phyloP scores from a whole-genome alignment of 345 rosid genomes.

The Bruguiera sexangula region DNA sequence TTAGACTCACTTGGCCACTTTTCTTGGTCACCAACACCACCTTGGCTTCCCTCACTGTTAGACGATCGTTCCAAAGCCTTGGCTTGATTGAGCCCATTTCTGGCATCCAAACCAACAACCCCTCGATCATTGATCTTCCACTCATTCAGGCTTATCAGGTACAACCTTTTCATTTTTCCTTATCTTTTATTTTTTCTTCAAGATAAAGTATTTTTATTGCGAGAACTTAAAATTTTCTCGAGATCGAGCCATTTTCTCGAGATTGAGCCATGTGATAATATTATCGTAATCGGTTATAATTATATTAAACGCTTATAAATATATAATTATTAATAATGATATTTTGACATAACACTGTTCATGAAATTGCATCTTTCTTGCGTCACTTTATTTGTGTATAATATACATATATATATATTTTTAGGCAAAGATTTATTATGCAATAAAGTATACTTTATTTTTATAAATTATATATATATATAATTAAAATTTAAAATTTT shows the following conservation, averaged over 20 bases:
- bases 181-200: neutral
- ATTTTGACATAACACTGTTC: too few species aligned
- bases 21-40: conserved; percentile 31
- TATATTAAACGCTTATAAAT: too few species aligned
- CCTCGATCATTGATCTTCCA: conserved; percentile 70
- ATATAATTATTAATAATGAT: too few species aligned
- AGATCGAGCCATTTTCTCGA: neutral
- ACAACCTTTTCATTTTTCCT: neutral
- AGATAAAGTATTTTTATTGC: neutral
- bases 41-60: conserved; percentile 20
- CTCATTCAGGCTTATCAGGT: conserved; percentile 84
- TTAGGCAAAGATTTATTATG: too few species aligned
- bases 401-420: too few species aligned
- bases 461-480: too few species aligned
- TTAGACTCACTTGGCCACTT: conserved; percentile 45
- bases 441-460: too few species aligned
- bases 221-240: neutral
- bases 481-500: too few species aligned
- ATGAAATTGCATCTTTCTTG: too few species aligned
- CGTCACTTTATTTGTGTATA: too few species aligned
- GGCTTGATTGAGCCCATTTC: conserved; percentile 60
- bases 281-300: too few species aligned
- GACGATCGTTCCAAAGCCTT: conserved; percentile 55
- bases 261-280: too few species aligned
- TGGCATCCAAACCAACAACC: conserved; percentile 73